Evolutionary conservation across 2,329 filamentous ascomycete species (phyloP).

Genomic region (Aureobasidium sp.): DNA sequence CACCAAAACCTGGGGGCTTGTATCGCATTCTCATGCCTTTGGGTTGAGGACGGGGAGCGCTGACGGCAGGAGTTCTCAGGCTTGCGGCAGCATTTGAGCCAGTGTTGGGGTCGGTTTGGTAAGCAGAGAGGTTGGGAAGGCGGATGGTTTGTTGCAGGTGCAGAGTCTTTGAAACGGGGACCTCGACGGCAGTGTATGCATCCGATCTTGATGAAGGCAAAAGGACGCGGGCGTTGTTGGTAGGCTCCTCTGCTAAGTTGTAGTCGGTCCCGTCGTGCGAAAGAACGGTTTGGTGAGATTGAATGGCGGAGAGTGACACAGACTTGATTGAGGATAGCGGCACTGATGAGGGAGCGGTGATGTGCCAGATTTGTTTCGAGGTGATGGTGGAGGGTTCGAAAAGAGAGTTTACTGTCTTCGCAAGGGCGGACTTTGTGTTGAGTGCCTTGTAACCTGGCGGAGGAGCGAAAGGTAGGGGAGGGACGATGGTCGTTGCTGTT

Average conservation of each 20-base stretch:
- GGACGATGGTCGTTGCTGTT: not conserved
- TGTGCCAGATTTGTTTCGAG: slow-evolving; percentile 74
- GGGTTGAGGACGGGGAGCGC: slow-evolving; percentile 54
- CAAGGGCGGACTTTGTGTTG: slow-evolving; percentile 36
- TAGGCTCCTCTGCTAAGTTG: slow-evolving; percentile 17
- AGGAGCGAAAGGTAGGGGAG: slow-evolving; percentile 24
- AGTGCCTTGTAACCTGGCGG: slow-evolving; percentile 39
- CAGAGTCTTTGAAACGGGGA: slow-evolving; percentile 49
- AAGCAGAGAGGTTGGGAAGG: slow-evolving; percentile 36
- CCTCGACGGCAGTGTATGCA: slow-evolving; percentile 29
- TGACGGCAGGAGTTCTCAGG: slow-evolving; percentile 41
- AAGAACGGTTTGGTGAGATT: slow-evolving; percentile 47
- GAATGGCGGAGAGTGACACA: slow-evolving; percentile 51
- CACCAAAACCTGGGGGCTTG: slow-evolving; percentile 53
- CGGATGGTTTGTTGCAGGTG: slow-evolving; percentile 56
- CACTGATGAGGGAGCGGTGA: slow-evolving; percentile 61
- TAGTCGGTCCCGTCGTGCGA: slow-evolving; percentile 57
- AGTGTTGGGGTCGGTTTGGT: slow-evolving; percentile 32
- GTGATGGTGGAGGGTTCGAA: slow-evolving; percentile 49
- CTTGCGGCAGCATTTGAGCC: slow-evolving; percentile 32
- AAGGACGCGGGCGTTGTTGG: slow-evolving; percentile 15
- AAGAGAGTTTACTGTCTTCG: slow-evolving; percentile 32
- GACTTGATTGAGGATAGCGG: slow-evolving; percentile 59
- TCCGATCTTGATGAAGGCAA: slow-evolving; percentile 17
- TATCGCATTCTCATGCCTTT: slow-evolving; percentile 59